These are phyloP conservation scores for Magnolia changhungtana DNA, from an alignment of 164 flowering plant genomes.

Conservation along the genomic window DNA sequence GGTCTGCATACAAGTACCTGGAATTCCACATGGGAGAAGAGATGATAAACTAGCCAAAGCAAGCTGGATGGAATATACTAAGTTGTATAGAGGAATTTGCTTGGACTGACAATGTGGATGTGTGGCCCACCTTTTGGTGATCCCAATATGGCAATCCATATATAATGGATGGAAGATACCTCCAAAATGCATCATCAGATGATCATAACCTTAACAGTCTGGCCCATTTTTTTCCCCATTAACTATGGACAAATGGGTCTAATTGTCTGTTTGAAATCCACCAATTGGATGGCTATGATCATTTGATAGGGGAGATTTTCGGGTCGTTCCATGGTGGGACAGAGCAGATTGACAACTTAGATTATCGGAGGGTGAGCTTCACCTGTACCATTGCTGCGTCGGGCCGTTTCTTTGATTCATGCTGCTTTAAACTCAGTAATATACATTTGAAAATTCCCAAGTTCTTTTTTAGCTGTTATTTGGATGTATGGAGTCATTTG, in stretches of 20 bases:
- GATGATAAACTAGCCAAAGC: neutral
- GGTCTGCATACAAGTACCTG: constrained; percentile 87
- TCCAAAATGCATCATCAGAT: no score
- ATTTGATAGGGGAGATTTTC: no score
- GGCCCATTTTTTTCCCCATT: neutral
- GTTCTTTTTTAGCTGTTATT: no score
- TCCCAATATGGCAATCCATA: neutral
- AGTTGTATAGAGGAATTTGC: neutral
- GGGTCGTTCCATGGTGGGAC: neutral
- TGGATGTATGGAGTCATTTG: no score
- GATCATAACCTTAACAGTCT: neutral
- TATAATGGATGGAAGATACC: no score
- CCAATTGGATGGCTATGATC: neutral
- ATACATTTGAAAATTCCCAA: no score
- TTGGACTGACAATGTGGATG: neutral
- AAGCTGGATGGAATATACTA: neutral
- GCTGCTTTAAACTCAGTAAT: no score
- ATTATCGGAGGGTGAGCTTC: no score
- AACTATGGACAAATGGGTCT: neutral
- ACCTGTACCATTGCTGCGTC: no score
- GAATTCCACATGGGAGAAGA: constrained; percentile 9
- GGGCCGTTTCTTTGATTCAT: no score
- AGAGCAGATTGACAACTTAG: neutral
- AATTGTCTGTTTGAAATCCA: neutral
- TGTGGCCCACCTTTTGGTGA: neutral